Evolutionary conservation across 441 rosid species (phyloP), one percentile per base, ranked within the genome.

Genomic region (Jatropha podagrica): DNA sequence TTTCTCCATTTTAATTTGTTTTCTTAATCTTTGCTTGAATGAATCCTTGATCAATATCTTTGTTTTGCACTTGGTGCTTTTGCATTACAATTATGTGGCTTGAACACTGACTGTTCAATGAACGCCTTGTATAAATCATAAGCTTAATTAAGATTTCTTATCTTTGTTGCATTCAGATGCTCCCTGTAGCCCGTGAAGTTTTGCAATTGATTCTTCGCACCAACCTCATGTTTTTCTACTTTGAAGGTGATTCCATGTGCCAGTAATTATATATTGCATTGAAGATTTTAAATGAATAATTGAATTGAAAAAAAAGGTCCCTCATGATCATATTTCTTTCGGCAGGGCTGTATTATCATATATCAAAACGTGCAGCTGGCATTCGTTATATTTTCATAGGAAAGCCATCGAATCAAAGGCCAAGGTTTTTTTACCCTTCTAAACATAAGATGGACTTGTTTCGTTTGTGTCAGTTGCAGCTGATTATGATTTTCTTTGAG

Each of bases 171-270:
- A 63, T 79, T 74, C 79, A 95, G 95, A 79, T 86, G 77, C 91
- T 93, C 54, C 99, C 99, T 38, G 65, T 87, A 65, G 96, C 89
- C 40, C 92, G 91, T 67, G 98, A 93, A 78, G 71, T 90, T 80
- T 78, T 93, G 83, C 98, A 91, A 82, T 78, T 92, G 77, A 65
- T 90, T 82, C 88, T 95, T 68, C 97, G 98, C 64, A 85, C 95
- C 64, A 95, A 95, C 81, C 86, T 92, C 72, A 92, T 95, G 99
- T 89, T 95, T 81, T 95, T 95, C 91, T 93, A 95, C 88, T 95
- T 93, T 74, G 97, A 95, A 95, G 99, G 98, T 95, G 69, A 80
- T 15, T 64, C 60, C 60, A 26, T 54, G 23, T 32, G 51, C 72
- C 54, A 40, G 55, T 73, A 48, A 61, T 60, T 69, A 60, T 76